Percentiles rank a stretch among this genome's conserved stretches.
phyloP scores from a whole-genome alignment of 352 stramenopile species.

The Phytophthora tentaculata region DNA sequence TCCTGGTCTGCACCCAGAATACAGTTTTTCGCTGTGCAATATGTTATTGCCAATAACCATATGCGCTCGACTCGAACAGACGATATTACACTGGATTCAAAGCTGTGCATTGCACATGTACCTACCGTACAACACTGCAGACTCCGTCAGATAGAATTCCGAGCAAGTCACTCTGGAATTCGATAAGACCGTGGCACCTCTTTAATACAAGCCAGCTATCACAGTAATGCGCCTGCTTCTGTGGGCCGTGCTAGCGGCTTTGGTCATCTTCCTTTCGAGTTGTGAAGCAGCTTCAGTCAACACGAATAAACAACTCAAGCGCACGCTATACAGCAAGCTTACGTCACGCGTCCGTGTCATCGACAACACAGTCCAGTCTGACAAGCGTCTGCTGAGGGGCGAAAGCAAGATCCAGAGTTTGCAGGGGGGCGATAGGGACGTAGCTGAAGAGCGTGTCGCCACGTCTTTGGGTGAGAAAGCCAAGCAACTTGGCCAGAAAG shows the following conservation, averaged over 20 bases:
- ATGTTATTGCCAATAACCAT: no score
- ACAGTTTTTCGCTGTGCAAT: no score
- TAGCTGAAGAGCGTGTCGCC: not conserved
- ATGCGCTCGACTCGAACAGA: no score
- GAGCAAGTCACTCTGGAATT: no score
- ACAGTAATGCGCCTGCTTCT: slow-evolving; percentile 4
- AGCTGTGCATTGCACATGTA: no score
- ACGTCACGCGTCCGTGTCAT: not conserved
- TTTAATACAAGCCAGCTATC: not conserved
- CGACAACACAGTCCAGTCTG: not conserved
- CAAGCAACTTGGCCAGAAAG: no score
- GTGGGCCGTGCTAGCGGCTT: slow-evolving; percentile 2
- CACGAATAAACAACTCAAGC: slow-evolving; percentile 1
- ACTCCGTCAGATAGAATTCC: no score
- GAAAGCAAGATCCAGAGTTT: not conserved
- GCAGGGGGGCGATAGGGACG: not conserved
- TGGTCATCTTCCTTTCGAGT: slow-evolving; percentile 2
- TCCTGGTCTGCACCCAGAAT: no score
- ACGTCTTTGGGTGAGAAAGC: no score
- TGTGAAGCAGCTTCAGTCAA: not conserved
- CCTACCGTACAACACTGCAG: no score
- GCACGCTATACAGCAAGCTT: not conserved
- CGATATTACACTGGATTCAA: no score
- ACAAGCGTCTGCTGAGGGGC: not conserved
- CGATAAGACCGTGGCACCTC: no score